Evolutionary conservation across 2,329 filamentous ascomycete genomes (phyloP), one percentile per base, ranked within the genome.

Genomic region (Aspergillus caelatus): DNA sequence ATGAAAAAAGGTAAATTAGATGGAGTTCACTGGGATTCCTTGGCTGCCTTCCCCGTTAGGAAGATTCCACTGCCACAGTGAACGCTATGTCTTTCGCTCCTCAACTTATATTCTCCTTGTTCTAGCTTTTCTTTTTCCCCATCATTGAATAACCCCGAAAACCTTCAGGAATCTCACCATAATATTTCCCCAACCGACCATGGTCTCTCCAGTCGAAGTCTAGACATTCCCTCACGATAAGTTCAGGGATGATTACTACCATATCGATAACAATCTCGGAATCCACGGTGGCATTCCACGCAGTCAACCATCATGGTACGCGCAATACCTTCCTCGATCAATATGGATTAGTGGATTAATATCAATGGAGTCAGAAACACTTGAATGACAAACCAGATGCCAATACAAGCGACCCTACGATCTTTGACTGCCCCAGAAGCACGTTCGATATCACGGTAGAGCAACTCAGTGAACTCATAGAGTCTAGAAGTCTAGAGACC

Each of bases 401-500:
- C 28, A 48, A 48, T 14, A 16, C 12, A 6, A 19, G 11, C 14
- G 30, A 21, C 21, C 14, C 50, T 21, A 8, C 19, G 16, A 19
- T 48, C 50, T 12, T 32, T 16, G 16, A 53, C 4, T 19, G 2
- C 50, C 73, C 45, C 21, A 23, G 12, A 16, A 95, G 94, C 74
- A 89, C 89, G 0, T 96, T 96, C 72, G 92, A 91, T n/a, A 96
- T 92, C 74, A 86, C 88, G 3, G 71, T 71, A 14, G 93, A 92
- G n/a, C 89, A 94, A 71, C 83, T 96, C 67, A 89, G 87, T 69
- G 95, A 94, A 76, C 85, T 96, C 78, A 87, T 94, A 64, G 93
- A 94, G 74, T 92, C 93, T 7, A 96, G 96, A 81, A 94, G 87
- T 66, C 79, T 95, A 63, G 81, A 89, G 6, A 92, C 92, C 1